Evolutionary conservation across 2,329 filamentous ascomycete species (phyloP).

Genomic region (Plectosphaerella sp.): DNA sequence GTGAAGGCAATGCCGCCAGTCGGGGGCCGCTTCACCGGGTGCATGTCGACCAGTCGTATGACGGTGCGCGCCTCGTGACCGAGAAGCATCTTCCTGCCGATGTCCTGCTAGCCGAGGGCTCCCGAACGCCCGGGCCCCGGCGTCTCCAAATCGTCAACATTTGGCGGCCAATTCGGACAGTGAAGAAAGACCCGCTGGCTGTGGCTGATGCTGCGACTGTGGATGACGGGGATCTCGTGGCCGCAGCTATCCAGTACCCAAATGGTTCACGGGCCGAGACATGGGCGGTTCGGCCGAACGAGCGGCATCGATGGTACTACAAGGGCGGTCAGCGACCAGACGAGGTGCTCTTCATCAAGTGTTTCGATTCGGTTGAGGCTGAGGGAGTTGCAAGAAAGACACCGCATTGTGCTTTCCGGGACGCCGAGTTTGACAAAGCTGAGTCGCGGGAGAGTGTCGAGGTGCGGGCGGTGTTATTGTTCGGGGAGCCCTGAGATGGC

Average conservation of each 20-base stretch:
- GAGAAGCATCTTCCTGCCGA: conserved; percentile 1
- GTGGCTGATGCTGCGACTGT: conserved; percentile 33
- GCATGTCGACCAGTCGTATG: conserved; percentile 55
- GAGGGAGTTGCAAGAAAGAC: conserved; percentile 49
- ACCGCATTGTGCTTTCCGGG: conserved; percentile 75
- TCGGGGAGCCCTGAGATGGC: conserved; percentile 8
- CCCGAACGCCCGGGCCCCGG: not conserved
- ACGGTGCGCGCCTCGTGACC: conserved; percentile 23
- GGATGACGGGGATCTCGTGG: conserved; percentile 31
- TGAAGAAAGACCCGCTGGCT: conserved; percentile 36
- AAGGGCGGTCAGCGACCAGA: conserved; percentile 44
- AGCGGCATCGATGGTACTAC: conserved; percentile 47
- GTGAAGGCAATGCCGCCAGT: conserved; percentile 52
- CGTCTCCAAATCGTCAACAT: conserved; percentile 20
- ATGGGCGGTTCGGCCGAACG: conserved; percentile 28
- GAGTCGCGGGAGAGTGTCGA: conserved; percentile 83
- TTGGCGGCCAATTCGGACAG: conserved; percentile 44
- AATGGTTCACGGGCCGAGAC: conserved; percentile 26
- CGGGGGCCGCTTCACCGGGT: conserved; percentile 36
- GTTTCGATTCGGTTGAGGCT: conserved; percentile 51
- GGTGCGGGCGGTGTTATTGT: conserved; percentile 77
- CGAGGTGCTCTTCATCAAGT: conserved; percentile 58
- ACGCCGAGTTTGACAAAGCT: conserved; percentile 66
- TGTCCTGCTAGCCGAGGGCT: not conserved
- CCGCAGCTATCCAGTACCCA: conserved; percentile 29